Evolutionary conservation across 345 rosid genomes (phyloP).

Genomic region (Pistacia integerrima): DNA sequence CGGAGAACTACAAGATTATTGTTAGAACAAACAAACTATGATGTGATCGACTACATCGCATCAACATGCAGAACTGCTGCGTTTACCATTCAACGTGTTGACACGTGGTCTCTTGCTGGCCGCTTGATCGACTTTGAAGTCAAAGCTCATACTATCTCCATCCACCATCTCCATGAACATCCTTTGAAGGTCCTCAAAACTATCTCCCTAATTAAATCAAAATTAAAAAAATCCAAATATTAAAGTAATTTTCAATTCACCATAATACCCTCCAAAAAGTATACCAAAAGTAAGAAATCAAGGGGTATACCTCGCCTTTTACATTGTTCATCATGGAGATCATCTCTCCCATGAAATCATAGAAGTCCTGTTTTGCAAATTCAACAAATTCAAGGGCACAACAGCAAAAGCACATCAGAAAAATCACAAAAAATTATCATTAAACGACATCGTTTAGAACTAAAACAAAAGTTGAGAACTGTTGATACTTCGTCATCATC

Average conservation of each 20-base stretch:
- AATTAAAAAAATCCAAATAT: too few relatives aligned
- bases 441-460: slow-evolving; percentile 7
- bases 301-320: slow-evolving; percentile 62
- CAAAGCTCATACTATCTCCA: slow-evolving; percentile 45
- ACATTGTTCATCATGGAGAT: slow-evolving; percentile 83
- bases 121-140: slow-evolving; percentile 27
- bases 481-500: slow-evolving; percentile 71
- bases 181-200: slow-evolving; percentile 86
- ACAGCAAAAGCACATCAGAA: neutral
- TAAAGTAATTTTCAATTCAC: neutral
- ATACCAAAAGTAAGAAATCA: neutral
- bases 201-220: slow-evolving; percentile 53
- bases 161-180: slow-evolving; percentile 84
- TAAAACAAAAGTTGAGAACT: neutral
- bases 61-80: slow-evolving; percentile 37
- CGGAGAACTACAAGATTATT: neutral
- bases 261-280: neutral
- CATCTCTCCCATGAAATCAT: slow-evolving; percentile 94
- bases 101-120: slow-evolving; percentile 51
- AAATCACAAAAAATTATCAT: neutral
- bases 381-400: neutral
- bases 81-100: slow-evolving; percentile 35
- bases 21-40: neutral
- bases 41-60: slow-evolving; percentile 5
- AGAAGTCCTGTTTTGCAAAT: slow-evolving; percentile 58